Base-by-base conservation (phyloP, 495 filamentous ascomycete genomes). In the Trichoderma virens region DNA sequence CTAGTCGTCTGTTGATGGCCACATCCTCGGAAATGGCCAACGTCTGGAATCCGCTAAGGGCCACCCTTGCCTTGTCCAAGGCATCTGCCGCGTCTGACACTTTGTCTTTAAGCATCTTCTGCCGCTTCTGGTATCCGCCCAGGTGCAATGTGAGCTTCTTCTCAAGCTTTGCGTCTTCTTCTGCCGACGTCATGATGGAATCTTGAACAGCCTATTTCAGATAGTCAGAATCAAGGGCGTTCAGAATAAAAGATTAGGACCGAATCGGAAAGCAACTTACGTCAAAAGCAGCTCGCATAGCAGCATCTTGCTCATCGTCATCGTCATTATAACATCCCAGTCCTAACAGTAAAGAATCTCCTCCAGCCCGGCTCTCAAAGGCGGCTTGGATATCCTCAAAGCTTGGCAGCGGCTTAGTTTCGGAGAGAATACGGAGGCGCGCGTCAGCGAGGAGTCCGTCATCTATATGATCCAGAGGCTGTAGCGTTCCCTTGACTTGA, bases 91-190 rank as follows among this genome's bases (percentile, higher is more conserved):
- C 92, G 68, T 96, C 92, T 31, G 81, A 70, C 63, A 92, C 90
- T 76, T 97, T 97, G 65, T 83, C 79, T 31, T 88, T 87, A 13
- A 98, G 82, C 64, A 82, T 86, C 70, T 91, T 92, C 23, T 90
- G 86, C 32, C 94, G 90, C 67, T 90, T 86, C 72, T 92, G 88
- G 74, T 98, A 98, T 61, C 94, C 94, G 31, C 93, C 93, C 0
- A 93, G 85, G 67, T 93, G 86, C 59, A 95, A 75, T 7, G 83
- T 82, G n/a, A 98, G 84, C 77, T 97, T 97, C 80, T 96, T 96
- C 74, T 98, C 93, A 13, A 92, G 77, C 72, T 92, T 94, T 69
- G 90, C 91, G 59, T 88, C 90, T 61, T 85, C 83, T 65, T 91
- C 86, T 5, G 93, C 93, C 0, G 86, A 86, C 5, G 80, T 81